These are phyloP conservation scores for Tilletia walkeri DNA, from an alignment of 1,284 basidiomycete species.

Conservation along the genomic window DNA sequence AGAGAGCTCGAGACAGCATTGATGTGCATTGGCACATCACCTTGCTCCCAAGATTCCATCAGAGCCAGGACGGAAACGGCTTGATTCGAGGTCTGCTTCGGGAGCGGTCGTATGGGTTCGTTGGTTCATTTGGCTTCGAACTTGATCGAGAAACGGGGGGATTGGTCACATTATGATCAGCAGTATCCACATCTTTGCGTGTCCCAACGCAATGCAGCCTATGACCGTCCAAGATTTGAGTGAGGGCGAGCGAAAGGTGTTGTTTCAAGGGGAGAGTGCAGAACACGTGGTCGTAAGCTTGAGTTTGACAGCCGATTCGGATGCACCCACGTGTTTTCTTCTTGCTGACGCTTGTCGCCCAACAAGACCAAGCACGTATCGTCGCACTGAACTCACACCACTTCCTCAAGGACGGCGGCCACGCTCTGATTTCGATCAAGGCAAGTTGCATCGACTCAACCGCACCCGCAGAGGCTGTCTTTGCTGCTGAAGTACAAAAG, in stretches of 20 bases:
- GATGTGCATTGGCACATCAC: neutral
- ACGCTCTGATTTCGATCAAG: constrained; percentile 96
- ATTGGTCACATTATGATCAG: neutral
- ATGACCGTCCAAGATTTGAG: too few species aligned
- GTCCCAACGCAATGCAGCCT: too few species aligned
- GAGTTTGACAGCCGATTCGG: too few species aligned
- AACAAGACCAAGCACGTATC: constrained; percentile 85
- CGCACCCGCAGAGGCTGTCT: constrained; percentile 81
- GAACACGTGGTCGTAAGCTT: too few species aligned
- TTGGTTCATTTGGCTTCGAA: neutral
- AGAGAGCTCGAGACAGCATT: neutral
- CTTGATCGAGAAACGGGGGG: neutral
- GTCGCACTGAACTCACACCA: constrained; percentile 88
- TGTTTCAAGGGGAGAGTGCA: too few species aligned
- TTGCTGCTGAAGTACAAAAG: constrained; percentile 82
- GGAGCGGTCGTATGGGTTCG: neutral
- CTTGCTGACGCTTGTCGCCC: too few species aligned
- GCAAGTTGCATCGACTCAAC: constrained; percentile 99
- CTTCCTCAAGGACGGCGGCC: constrained; percentile 93
- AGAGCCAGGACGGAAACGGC: neutral
- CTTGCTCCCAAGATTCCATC: neutral
- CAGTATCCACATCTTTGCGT: neutral
- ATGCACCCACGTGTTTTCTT: too few species aligned
- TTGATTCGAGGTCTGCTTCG: neutral
- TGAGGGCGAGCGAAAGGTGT: too few species aligned